phyloP scores from a whole-genome alignment of 805 yeast species.

The Barnettozyma vustinii region DNA sequence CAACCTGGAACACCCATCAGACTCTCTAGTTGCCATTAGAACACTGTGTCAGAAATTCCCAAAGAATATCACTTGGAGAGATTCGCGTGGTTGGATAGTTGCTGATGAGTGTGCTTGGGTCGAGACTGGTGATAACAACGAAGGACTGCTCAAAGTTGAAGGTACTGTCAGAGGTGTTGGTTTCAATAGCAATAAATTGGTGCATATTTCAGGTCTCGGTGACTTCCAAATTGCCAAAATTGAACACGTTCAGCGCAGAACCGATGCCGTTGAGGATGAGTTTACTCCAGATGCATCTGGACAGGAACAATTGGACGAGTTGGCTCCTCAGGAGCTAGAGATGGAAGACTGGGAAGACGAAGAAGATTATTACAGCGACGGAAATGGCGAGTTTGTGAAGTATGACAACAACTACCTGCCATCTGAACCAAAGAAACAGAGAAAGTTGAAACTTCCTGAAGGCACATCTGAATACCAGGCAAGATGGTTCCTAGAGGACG shows the following conservation, averaged over 20 bases:
- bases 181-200: slow-evolving; percentile 66
- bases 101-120: slow-evolving; percentile 56
- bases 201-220: slow-evolving; percentile 87
- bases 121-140: slow-evolving; percentile 24
- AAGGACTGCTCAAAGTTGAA: slow-evolving; percentile 51
- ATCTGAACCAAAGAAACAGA: slow-evolving; percentile 24
- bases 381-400: slow-evolving; percentile 31
- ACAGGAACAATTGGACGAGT: slow-evolving; percentile 56
- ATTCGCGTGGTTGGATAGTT: slow-evolving; percentile 79
- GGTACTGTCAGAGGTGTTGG: slow-evolving; percentile 89
- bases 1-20: slow-evolving; percentile 62
- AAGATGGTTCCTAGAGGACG: slow-evolving; percentile 69
- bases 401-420: slow-evolving; percentile 37
- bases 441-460: slow-evolving; percentile 50
- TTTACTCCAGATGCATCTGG: slow-evolving; percentile 32
- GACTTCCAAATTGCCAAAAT: slow-evolving; percentile 75
- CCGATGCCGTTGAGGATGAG: slow-evolving; percentile 14
- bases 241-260: slow-evolving; percentile 40
- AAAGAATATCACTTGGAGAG: slow-evolving; percentile 85
- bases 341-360: slow-evolving; percentile 38
- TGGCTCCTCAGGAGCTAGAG: slow-evolving; percentile 49
- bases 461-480: slow-evolving; percentile 80
- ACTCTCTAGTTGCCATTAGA: slow-evolving; percentile 69
- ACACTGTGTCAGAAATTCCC: slow-evolving; percentile 83
- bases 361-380: slow-evolving; percentile 28